Evolutionary conservation across 2,329 filamentous ascomycete species (phyloP).

Genomic region (Verticillium zaregamsianum): DNA sequence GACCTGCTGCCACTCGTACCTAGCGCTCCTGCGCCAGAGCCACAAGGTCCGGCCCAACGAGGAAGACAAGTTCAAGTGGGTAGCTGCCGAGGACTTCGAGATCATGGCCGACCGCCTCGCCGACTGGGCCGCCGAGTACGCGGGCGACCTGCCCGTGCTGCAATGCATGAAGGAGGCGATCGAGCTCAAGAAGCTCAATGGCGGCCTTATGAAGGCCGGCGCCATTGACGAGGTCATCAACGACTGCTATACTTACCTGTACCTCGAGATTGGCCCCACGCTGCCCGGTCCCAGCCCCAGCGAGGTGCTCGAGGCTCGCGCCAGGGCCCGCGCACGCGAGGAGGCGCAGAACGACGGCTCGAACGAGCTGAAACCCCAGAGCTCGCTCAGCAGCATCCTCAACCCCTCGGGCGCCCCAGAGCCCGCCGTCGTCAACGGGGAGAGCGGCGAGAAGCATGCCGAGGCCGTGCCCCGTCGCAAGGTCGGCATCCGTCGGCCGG

Average conservation of each 20-base stretch:
- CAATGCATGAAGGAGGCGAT: constrained; percentile 54
- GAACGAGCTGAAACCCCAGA: constrained; percentile 25
- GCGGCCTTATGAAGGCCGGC: constrained; percentile 77
- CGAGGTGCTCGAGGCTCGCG: constrained; percentile 40
- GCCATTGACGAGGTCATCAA: constrained; percentile 91
- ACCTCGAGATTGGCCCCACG: constrained; percentile 59
- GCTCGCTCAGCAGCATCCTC: constrained; percentile 36
- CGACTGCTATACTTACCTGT: constrained; percentile 80
- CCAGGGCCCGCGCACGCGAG: constrained; percentile 31
- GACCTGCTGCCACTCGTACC: constrained; percentile 48
- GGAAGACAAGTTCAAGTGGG: constrained; percentile 53
- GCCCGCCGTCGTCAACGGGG: constrained; percentile 31
- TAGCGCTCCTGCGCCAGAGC: constrained; percentile 46
- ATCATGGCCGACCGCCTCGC: constrained; percentile 50
- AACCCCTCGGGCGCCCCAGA: constrained; percentile 38
- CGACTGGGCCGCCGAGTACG: constrained; percentile 45
- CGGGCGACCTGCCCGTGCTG: constrained; percentile 35
- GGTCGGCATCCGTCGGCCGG: constrained; percentile 46
- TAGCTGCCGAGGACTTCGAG: constrained; percentile 53
- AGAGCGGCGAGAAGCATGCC: constrained; percentile 27
- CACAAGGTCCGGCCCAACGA: constrained; percentile 40
- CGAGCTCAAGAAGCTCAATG: constrained; percentile 70
- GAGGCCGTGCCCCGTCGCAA: constrained; percentile 37
- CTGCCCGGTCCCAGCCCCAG: constrained; percentile 49
- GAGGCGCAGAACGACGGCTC: constrained; percentile 30